These are phyloP conservation scores for Entrophospora sp. DNA, from an alignment of 192 early-diverging fungal species.

Conservation along the genomic window DNA sequence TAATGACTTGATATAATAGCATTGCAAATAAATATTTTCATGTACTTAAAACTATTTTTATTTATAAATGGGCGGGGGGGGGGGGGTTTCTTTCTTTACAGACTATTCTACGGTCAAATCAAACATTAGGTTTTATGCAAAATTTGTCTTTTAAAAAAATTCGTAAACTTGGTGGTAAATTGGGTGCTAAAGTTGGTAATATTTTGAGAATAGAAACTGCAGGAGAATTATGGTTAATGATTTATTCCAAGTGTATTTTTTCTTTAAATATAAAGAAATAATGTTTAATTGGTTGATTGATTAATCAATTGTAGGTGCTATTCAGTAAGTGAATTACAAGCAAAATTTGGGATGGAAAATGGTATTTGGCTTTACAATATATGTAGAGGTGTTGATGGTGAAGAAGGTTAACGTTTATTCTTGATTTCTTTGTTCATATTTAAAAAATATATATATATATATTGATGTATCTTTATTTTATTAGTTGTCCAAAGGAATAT, in stretches of 20 bases:
- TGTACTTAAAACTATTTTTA: not conserved
- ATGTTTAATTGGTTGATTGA: too few species aligned
- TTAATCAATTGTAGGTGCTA: conserved; percentile 28
- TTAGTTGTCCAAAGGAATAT: conserved; percentile 25
- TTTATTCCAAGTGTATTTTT: not conserved
- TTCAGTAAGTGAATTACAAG: conserved; percentile 37
- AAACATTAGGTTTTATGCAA: conserved; percentile 52
- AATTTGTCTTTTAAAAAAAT: conserved; percentile 67
- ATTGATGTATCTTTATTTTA: not conserved
- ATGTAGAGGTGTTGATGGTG: conserved; percentile 47
- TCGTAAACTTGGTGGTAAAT: conserved; percentile 77
- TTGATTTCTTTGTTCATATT: not conserved
- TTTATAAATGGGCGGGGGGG: too few species aligned
- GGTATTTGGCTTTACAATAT: conserved; percentile 55
- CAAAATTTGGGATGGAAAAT: too few species aligned
- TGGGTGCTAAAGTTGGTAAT: too few species aligned
- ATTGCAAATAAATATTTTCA: not conserved
- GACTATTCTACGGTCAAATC: conserved; percentile 57
- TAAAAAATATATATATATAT: not conserved
- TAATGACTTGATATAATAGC: too few species aligned
- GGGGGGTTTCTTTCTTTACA: too few species aligned
- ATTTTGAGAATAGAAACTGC: too few species aligned
- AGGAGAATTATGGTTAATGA: conserved; percentile 1
- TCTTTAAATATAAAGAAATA: not conserved
- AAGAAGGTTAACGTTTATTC: conserved; percentile 25